phyloP scores from a whole-genome alignment of 2,329 filamentous ascomycete genomes.

The Trichoderma pleuroti region DNA sequence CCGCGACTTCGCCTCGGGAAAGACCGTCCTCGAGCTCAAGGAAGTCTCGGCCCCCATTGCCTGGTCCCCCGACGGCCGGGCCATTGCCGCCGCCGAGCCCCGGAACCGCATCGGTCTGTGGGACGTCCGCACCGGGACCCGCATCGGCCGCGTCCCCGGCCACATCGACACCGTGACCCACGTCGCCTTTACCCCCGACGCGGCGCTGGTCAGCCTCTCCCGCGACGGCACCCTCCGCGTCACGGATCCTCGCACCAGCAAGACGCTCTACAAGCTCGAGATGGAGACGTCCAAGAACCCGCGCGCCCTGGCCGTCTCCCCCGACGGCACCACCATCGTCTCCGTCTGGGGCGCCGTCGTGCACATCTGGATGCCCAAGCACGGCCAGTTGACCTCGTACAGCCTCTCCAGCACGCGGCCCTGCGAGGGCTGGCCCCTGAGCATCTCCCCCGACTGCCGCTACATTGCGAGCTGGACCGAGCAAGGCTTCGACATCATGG shows the following conservation, averaged over 20 bases:
- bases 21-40: constrained; percentile 32
- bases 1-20: constrained; percentile 31
- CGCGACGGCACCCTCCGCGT: constrained; percentile 38
- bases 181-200: constrained; percentile 30
- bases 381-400: constrained; percentile 35
- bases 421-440: constrained; percentile 40
- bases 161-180: constrained; percentile 39
- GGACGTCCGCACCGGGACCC: constrained; percentile 30
- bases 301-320: constrained; percentile 33
- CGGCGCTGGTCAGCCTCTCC: constrained; percentile 34
- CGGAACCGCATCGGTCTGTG: constrained; percentile 32
- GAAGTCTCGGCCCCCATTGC: constrained; percentile 31
- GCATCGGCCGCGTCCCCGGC: constrained; percentile 32
- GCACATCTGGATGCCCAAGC: constrained; percentile 36
- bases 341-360: constrained; percentile 40
- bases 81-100: constrained; percentile 32
- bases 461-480: constrained; percentile 41
- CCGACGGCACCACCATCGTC: constrained; percentile 33
- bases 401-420: constrained; percentile 33
- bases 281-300: constrained; percentile 29
- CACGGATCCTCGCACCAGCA: constrained; percentile 31
- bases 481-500: constrained; percentile 41
- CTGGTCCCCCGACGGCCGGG: constrained; percentile 33
- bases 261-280: constrained; percentile 38
- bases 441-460: constrained; percentile 37